A percentile compares a stretch with the other conserved stretches of the same genome.
Evolutionary conservation across 306 rosid species (phyloP).

Genomic region (Oemleria cerasiformis): DNA sequence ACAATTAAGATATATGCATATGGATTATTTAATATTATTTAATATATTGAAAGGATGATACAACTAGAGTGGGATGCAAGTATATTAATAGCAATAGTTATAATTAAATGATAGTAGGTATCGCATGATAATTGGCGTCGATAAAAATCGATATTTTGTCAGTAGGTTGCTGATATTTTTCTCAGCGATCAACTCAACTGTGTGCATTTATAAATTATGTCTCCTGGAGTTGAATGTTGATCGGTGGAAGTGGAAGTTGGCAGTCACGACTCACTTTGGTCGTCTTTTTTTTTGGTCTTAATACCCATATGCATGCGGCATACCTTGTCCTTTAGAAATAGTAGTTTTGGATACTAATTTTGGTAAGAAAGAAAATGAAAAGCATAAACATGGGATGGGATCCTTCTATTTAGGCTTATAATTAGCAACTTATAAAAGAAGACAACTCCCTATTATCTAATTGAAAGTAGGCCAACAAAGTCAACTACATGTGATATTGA

Average conservation of each 20-base stretch:
- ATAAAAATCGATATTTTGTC: too few species aligned
- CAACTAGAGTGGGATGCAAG: too few species aligned
- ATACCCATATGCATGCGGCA: too few species aligned
- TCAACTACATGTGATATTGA: neutral
- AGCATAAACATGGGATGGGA: neutral
- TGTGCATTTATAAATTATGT: neutral
- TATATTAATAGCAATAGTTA: too few species aligned
- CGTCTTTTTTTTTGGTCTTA: too few species aligned
- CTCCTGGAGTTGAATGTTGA: slow-evolving; percentile 4
- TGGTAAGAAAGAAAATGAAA: neutral
- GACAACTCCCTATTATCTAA: neutral
- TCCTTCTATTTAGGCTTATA: neutral
- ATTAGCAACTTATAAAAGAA: neutral
- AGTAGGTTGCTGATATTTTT: too few species aligned
- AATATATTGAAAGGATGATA: too few species aligned
- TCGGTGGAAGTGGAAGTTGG: neutral
- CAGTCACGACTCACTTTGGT: slow-evolving; percentile 1
- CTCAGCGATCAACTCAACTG: too few species aligned
- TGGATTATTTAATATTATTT: too few species aligned
- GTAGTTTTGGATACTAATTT: slow-evolving; percentile 1
- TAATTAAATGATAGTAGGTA: too few species aligned
- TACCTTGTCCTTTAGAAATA: neutral
- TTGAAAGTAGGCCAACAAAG: neutral
- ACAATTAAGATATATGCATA: too few species aligned
- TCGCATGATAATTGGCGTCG: too few species aligned